Evolutionary conservation across 805 yeast species (phyloP).

Genomic region (Schwanniomyces yamadae): DNA sequence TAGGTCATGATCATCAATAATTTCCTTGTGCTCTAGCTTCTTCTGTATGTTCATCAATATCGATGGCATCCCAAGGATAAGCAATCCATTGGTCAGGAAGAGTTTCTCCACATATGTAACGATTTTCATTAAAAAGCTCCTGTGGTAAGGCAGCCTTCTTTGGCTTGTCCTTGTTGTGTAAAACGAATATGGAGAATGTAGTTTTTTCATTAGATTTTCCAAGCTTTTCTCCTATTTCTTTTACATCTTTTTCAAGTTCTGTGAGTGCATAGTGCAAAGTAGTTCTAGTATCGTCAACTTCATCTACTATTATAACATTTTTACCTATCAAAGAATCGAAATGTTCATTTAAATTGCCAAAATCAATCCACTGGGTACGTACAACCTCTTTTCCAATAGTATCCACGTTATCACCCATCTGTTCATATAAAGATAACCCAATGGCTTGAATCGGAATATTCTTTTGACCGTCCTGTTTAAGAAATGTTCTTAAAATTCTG

Average conservation of each 20-base stretch:
- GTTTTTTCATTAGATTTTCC: slow-evolving; percentile 63
- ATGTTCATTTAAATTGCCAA: slow-evolving; percentile 66
- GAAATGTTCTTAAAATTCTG: slow-evolving; percentile 62
- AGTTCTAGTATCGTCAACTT: slow-evolving; percentile 90
- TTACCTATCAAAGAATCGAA: slow-evolving; percentile 79
- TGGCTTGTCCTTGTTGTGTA: slow-evolving; percentile 80
- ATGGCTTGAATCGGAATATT: slow-evolving; percentile 72
- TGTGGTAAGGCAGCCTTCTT: slow-evolving; percentile 73
- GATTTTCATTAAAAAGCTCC: slow-evolving; percentile 59
- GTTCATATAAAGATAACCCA: slow-evolving; percentile 64
- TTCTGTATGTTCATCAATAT: slow-evolving; percentile 74
- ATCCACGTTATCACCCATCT: slow-evolving; percentile 47
- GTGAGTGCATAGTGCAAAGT: slow-evolving; percentile 81
- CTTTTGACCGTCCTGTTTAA: slow-evolving; percentile 56
- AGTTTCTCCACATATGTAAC: slow-evolving; percentile 71
- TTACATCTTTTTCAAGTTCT: slow-evolving; percentile 67
- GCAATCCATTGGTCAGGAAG: slow-evolving; percentile 83
- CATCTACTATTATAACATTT: slow-evolving; percentile 79
- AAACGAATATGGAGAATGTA: slow-evolving; percentile 70
- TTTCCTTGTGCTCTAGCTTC: slow-evolving; percentile 68
- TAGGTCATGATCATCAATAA: too few relatives aligned
- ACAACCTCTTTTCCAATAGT: slow-evolving; percentile 76
- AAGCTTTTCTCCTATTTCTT: slow-evolving; percentile 55
- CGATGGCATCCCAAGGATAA: slow-evolving; percentile 86
- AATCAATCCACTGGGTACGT: slow-evolving; percentile 89